Base-by-base conservation (phyloP, 345 rosid genomes). In the Orychophragmus violaceus region DNA sequence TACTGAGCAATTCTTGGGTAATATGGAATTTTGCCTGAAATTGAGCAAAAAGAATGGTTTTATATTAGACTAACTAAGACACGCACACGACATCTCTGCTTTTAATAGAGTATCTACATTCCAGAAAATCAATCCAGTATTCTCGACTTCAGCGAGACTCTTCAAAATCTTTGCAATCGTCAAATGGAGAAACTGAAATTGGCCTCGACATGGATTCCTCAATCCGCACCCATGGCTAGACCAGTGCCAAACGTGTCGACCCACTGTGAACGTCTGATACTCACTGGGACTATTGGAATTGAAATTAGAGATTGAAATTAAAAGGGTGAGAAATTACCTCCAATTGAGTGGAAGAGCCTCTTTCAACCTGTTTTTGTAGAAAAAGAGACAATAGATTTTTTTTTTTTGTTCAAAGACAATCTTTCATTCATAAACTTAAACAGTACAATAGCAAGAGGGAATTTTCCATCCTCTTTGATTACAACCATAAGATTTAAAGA, bases 161-260 rank as follows among this genome's bases (percentile, higher is more conserved):
- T 77, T 86, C 80, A 90, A 77, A 64, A 90, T 61, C 89, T 86
- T 93, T 55, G 98, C 94, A 3, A 90, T 87, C 0, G 85, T 70
- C 1, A 93, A 79, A 6, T 97, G 97, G 74, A 75, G 75, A 93
- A 62, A 10, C 58, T 77, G 5, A 35, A 62, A 25, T 63, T 27
- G 9, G 82, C 50, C 64, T 93, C 85, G 4, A 93, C 94, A 50
- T 86, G 97, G 41, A 93, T 86, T 52, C 81, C 98, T 27, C 96
- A 60, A 62, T 93, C 98, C 1, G 97, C 98, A 5, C 97, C 98
- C 98, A 93, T 93, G 35, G 98, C 98, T 24, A 93, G 79, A 74
- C 96, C 83, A 30, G 98, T 93, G 46, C 97, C 82, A 72, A 93
- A 86, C 8, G 97, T 90, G 66, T 93, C 97, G 0, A 86, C 82